phyloP scores from a whole-genome alignment of 176 grass and related monocot genomes.

The Raddia guianensis region DNA sequence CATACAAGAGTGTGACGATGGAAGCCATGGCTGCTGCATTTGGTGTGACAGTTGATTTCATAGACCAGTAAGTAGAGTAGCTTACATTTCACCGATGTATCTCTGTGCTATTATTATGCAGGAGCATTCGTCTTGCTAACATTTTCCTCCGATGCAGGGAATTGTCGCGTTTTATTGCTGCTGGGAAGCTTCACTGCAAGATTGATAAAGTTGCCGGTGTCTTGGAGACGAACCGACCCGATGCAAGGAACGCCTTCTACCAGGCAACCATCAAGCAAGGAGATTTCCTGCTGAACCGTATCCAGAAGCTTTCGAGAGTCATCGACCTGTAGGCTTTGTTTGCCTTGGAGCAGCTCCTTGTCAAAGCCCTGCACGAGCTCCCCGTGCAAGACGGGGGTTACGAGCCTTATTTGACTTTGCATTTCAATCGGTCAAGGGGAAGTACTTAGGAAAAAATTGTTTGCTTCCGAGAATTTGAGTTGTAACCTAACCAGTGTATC shows the following conservation, averaged over 20 bases:
- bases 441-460: not conserved
- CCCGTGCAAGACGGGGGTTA: not conserved
- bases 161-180: slow-evolving; percentile 95
- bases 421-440: not conserved
- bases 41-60: slow-evolving; percentile 93
- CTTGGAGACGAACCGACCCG: slow-evolving; percentile 90
- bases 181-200: slow-evolving; percentile 98
- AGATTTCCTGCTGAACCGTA: slow-evolving; percentile 90
- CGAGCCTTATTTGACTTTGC: not conserved
- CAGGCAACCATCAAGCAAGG: slow-evolving; percentile 99
- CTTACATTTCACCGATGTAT: not conserved
- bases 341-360: not conserved
- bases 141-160: slow-evolving; percentile 46
- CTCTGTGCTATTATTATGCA: not conserved
- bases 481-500: slow-evolving; percentile 34
- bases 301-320: slow-evolving; percentile 94
- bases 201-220: slow-evolving; percentile 95
- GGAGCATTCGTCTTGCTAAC: slow-evolving; percentile 1
- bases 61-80: slow-evolving; percentile 73
- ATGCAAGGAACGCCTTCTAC: slow-evolving; percentile 91
- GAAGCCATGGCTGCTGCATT: slow-evolving; percentile 94
- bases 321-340: slow-evolving; percentile 73
- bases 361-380: not conserved
- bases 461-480: slow-evolving; percentile 2
- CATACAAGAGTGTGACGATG: slow-evolving; percentile 99